Evolutionary conservation across 2,329 filamentous ascomycete genomes (phyloP), one percentile per base, ranked within the genome.

Genomic region (Beauveria pseudobassiana): DNA sequence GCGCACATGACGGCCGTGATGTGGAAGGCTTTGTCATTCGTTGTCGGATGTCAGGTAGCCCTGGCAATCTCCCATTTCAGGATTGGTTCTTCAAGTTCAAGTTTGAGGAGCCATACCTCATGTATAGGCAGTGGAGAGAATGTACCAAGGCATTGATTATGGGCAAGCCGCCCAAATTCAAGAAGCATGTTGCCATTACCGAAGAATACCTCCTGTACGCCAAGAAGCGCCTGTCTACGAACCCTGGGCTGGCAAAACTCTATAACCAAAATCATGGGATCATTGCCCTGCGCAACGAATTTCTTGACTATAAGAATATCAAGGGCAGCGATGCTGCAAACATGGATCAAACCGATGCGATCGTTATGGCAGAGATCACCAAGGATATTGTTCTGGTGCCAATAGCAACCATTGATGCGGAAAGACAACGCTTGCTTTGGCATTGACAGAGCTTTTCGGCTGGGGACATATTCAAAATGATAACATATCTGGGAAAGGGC

Each of bases 61-160:
- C 78, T 0, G 76, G 75, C 1, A 71, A 73, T 16, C 74, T 73
- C 2, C 82, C 84, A 0, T 95, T 87, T 72, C 77, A 84, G n/a
- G 93, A 99, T 73, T 99, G 95, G 95, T 99, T 99, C 76, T 99
- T 99, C 87, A 99, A 99, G 76, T 99, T 93, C 84, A 99, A 99
- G 77, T 99, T 99, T 64, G 95, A 99, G 71, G 95, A 99, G 76
- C 95, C 95, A 0, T 99, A 99, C 72, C 79, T 99, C 64, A 96
- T 99, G 91, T 99, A 98, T 76, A 87, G 95, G 26, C 95, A 99
- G 77, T 99, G 95, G 95, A 87, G 95, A 64, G 95, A 99, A 77
- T 96, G 90, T 72, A 99, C 95, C 48, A 98, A 96, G 74, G 84
- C 90, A 5, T 76, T 98, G 62, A 97, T 99, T 67, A 71, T 82